Conservation (phyloP, 495 filamentous ascomycete genomes). For the Xylaria acuta region DNA sequence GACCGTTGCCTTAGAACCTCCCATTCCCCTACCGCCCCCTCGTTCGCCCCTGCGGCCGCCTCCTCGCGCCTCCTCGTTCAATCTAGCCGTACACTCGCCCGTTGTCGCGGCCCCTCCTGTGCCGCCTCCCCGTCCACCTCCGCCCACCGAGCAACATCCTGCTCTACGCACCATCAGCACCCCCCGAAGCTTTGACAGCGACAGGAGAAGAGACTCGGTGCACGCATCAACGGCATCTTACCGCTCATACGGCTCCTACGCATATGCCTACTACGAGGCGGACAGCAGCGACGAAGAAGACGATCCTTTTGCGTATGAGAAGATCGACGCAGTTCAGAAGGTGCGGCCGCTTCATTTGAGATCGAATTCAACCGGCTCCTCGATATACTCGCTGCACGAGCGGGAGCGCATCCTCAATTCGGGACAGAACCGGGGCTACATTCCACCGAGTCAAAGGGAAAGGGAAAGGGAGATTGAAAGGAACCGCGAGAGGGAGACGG, state of each 20-base stretch:
- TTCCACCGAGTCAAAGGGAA: not conserved
- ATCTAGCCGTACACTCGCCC: conserved; percentile 21
- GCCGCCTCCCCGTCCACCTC: conserved; percentile 48
- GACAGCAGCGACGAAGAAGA: conserved; percentile 43
- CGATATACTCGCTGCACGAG: conserved; percentile 34
- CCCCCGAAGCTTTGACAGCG: conserved; percentile 34
- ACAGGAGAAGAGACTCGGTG: conserved; percentile 60
- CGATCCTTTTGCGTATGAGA: conserved; percentile 42
- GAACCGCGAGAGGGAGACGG: not conserved
- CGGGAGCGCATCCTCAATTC: conserved; percentile 7
- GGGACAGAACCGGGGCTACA: not conserved
- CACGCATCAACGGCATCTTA: conserved; percentile 56
- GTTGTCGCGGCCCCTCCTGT: conserved; percentile 38
- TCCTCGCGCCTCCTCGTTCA: conserved; percentile 37
- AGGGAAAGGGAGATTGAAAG: not conserved
- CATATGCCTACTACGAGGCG: conserved; percentile 52
- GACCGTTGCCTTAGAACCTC: conserved; percentile 60
- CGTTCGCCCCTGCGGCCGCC: conserved; percentile 38
- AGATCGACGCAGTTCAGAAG: conserved; percentile 37
- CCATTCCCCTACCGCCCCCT: conserved; percentile 59
- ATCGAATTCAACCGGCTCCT: conserved; percentile 35
- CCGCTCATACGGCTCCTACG: conserved; percentile 49
- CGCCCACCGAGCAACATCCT: conserved; percentile 55
- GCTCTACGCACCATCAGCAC: conserved; percentile 48
- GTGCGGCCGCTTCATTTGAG: conserved; percentile 33